These are phyloP conservation scores for Dendrobium nobile DNA, from an alignment of 106 monocot species.

Conservation along the genomic window DNA sequence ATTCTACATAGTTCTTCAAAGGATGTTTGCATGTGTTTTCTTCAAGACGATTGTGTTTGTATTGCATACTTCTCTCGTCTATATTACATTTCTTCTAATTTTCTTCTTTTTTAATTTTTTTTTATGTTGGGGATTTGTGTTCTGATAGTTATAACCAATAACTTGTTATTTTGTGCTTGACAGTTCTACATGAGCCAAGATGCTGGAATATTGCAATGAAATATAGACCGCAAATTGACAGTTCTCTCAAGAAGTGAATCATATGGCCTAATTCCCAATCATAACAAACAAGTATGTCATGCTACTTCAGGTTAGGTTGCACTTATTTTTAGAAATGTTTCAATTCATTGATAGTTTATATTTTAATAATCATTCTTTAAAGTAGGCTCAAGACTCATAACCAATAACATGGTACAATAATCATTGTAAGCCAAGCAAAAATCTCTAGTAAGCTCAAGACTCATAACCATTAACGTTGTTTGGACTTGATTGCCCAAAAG, in stretches of 20 bases:
- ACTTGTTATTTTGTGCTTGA: not conserved
- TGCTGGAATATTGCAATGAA: not conserved
- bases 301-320: too few species aligned
- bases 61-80: not conserved
- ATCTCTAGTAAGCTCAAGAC: too few species aligned
- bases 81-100: not conserved
- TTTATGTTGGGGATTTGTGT: not conserved
- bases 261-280: not conserved
- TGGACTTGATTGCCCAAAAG: too few species aligned
- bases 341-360: too few species aligned
- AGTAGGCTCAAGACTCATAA: too few species aligned
- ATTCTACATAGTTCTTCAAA: not conserved
- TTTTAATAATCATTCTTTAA: too few species aligned
- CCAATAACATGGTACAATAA: too few species aligned
- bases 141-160: not conserved
- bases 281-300: too few species aligned
- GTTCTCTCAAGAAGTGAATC: not conserved
- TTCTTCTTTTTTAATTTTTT: not conserved
- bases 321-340: too few species aligned
- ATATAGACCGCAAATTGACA: not conserved
- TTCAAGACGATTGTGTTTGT: not conserved
- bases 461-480: too few species aligned
- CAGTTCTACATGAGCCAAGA: not conserved
- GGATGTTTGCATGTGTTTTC: not conserved
- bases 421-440: too few species aligned